phyloP scores from a whole-genome alignment of 2,329 filamentous ascomycete genomes.

The Chaetothyriales sp. region DNA sequence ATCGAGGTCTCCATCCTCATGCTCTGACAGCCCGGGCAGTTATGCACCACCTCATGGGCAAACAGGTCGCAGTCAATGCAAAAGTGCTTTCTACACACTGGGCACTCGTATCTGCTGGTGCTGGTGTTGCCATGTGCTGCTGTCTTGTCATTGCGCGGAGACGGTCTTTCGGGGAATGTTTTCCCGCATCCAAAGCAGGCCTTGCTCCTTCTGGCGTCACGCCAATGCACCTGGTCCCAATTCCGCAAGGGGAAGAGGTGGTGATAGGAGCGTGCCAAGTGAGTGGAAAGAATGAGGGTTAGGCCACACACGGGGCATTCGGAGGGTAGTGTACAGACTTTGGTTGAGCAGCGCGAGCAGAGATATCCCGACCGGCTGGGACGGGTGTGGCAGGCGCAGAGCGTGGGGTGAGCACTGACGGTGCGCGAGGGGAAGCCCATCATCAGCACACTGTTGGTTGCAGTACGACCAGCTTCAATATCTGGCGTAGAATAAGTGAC shows the following conservation, averaged over 20 bases:
- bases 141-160: conserved; percentile 21
- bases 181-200: conserved; percentile 68
- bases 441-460: conserved; percentile 53
- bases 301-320: conserved; percentile 85
- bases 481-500: conserved; percentile 42
- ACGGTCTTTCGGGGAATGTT: conserved; percentile 45
- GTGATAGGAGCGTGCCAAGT: conserved; percentile 83
- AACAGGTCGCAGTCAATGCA: conserved; percentile 98
- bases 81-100: conserved; percentile 76
- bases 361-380: conserved; percentile 72
- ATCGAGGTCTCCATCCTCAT: conserved; percentile 14
- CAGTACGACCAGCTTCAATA: conserved; percentile 27
- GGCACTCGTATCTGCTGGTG: conserved; percentile 59
- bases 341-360: conserved; percentile 74
- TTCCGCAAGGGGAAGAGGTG: conserved; percentile 81
- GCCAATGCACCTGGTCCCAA: conserved; percentile 82
- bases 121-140: conserved; percentile 6
- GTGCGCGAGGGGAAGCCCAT: conserved; percentile 94
- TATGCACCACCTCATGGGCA: conserved; percentile 84
- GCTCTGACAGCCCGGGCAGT: conserved; percentile 76
- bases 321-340: conserved; percentile 77
- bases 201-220: conserved; percentile 44
- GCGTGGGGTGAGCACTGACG: conserved; percentile 53
- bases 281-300: conserved; percentile 85
- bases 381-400: conserved; percentile 82